Percentiles rank a stretch among this genome's conserved stretches.
These are phyloP conservation scores for Lasiosphaeriaceae sp. DNA, from an alignment of 495 filamentous ascomycete genomes.

Conservation along the genomic window DNA sequence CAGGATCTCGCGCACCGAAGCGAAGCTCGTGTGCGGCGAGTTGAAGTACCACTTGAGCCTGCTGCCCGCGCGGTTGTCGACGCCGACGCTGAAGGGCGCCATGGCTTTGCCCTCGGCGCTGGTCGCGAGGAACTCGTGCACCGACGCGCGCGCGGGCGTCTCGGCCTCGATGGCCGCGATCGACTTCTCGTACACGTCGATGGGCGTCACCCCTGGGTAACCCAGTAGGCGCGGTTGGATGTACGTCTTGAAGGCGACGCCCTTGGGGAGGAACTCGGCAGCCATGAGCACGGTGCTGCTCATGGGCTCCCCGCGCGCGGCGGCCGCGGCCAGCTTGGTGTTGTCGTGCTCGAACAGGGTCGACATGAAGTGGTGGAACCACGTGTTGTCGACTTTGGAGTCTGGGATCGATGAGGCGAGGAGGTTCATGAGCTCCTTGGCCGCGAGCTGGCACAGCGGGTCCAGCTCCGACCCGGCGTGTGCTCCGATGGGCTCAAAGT, in stretches of 20 bases:
- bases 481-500: not conserved
- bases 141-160: not conserved
- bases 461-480: not conserved
- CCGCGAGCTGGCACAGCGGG: not conserved
- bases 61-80: too few relatives aligned
- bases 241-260: not conserved
- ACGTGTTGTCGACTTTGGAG: not conserved
- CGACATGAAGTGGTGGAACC: not conserved
- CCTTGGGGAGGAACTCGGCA: not conserved
- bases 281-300: not conserved
- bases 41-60: not conserved
- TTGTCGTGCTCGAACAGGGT: not conserved
- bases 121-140: not conserved
- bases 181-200: not conserved
- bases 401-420: not conserved
- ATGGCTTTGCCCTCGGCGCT: not conserved
- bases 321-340: not conserved
- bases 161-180: not conserved
- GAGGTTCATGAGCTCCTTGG: not conserved
- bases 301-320: not conserved
- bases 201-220: not conserved
- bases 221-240: not conserved
- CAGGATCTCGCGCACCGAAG: not conserved
- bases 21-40: not conserved
- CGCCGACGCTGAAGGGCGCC: not conserved